Conservation (phyloP, 1,284 basidiomycete species). For the Ceraceosorus bombacis region DNA sequence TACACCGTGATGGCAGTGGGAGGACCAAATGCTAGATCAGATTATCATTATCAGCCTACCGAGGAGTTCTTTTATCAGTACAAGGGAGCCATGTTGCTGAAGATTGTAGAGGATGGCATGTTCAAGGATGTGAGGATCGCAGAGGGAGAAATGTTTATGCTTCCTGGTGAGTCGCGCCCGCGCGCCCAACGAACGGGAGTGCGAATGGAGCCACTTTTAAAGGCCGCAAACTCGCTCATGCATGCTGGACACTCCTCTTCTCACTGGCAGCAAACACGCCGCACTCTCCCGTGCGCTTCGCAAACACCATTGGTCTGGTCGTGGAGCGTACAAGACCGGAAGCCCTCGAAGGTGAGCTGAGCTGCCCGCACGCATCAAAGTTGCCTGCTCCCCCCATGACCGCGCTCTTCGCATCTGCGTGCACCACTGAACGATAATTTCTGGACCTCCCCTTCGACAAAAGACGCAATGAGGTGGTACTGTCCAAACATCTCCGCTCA, state of each 20-base stretch:
- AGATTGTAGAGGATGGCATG: constrained; percentile 75
- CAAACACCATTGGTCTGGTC: constrained; percentile 87
- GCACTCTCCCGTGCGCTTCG: constrained; percentile 85
- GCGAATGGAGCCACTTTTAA: not conserved
- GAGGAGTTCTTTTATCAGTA: constrained; percentile 47
- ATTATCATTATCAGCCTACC: constrained; percentile 44
- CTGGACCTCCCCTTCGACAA: not conserved
- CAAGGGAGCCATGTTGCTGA: constrained; percentile 65
- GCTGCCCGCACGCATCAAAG: not conserved
- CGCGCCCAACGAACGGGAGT: not conserved
- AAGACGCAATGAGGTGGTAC: constrained; percentile 90
- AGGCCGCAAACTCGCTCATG: not conserved
- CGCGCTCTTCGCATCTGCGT: too few relatives aligned
- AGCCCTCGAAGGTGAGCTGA: constrained; percentile 14
- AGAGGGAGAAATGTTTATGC: constrained; percentile 91
- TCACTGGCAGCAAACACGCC: constrained; percentile 65
- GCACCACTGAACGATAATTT: not conserved
- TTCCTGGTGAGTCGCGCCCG: constrained; percentile 61
- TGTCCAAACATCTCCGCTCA: constrained; percentile 65
- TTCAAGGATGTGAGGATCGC: constrained; percentile 81
- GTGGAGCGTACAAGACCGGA: constrained; percentile 78
- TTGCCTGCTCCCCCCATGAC: not conserved
- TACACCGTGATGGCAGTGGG: constrained; percentile 47
- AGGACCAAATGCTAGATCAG: constrained; percentile 42
- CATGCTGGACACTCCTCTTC: not conserved